phyloP scores from a whole-genome alignment of 805 yeast species.

The Cyberlindnera maclurae region DNA sequence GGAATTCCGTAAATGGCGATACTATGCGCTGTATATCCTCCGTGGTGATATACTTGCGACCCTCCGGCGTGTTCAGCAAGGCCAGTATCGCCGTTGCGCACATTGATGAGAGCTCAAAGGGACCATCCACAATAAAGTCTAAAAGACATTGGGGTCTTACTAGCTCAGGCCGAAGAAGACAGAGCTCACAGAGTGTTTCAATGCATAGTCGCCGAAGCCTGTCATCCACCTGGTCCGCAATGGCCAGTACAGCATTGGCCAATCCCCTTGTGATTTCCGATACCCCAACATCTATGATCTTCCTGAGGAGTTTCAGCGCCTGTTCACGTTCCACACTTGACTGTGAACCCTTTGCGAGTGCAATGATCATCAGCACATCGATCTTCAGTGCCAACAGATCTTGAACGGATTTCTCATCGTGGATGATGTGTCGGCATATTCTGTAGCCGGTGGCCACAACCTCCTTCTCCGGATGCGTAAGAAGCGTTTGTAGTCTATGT shows the following conservation, averaged over 20 bases:
- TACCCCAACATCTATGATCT: conserved; percentile 52
- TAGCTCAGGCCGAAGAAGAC: conserved; percentile 36
- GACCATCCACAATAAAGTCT: conserved; percentile 48
- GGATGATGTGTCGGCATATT: conserved; percentile 57
- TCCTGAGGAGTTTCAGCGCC: conserved; percentile 64
- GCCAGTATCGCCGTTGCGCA: conserved; percentile 43
- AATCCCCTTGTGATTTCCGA: conserved; percentile 53
- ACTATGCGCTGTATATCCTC: conserved; percentile 55
- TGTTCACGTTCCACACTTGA: conserved; percentile 63
- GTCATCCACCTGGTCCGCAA: conserved; percentile 50
- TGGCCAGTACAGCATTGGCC: conserved; percentile 56
- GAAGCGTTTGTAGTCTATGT: conserved; percentile 49
- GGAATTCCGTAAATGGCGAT: conserved; percentile 65
- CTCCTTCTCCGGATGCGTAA: conserved; percentile 49
- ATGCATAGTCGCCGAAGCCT: conserved; percentile 41
- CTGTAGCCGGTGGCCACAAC: conserved; percentile 74
- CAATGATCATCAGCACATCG: conserved; percentile 55
- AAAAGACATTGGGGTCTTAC: conserved; percentile 35
- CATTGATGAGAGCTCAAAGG: conserved; percentile 35
- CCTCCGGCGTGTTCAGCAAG: conserved; percentile 49
- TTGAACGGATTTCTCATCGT: conserved; percentile 46
- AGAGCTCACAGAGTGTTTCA: conserved; percentile 48
- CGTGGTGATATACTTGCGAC: conserved; percentile 48
- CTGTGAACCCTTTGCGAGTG: conserved; percentile 53
- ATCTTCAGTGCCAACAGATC: conserved; percentile 46